These are phyloP conservation scores for Picochlorum sp. DNA, from an alignment of 139 green algal species.

Conservation along the genomic window DNA sequence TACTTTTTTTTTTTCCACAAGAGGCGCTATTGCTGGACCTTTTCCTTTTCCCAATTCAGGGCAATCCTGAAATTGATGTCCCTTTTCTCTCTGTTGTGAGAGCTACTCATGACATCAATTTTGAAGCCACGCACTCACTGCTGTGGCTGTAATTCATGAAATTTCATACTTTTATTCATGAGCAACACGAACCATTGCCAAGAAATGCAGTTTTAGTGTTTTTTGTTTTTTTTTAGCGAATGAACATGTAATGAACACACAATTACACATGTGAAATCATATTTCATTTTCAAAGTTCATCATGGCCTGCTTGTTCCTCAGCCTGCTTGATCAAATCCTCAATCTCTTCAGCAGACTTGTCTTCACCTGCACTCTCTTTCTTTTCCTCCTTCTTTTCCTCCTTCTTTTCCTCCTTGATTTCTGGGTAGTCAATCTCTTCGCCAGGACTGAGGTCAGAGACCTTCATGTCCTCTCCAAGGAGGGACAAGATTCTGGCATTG, in stretches of 20 bases:
- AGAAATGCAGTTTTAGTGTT: conserved; percentile 5
- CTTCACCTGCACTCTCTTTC: not conserved
- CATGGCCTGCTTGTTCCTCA: not conserved
- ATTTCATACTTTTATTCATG: too few species aligned
- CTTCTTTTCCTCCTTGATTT: conserved; percentile 5
- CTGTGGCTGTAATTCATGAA: too few species aligned
- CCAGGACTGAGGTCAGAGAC: not conserved
- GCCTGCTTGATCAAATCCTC: conserved; percentile 6
- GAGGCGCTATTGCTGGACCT: too few species aligned
- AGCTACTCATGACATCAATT: too few species aligned
- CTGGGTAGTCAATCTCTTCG: conserved; percentile 8
- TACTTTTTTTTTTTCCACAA: too few species aligned
- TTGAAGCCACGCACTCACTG: too few species aligned
- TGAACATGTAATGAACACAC: not conserved
- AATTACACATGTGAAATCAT: not conserved
- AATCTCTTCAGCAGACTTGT: not conserved
- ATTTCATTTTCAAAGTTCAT: conserved; percentile 11
- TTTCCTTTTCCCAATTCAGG: too few species aligned
- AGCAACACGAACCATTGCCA: too few species aligned
- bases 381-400: too few species aligned
- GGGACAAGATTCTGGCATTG: conserved; percentile 3
- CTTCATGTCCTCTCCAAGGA: conserved; percentile 2
- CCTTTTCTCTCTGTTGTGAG: too few species aligned
- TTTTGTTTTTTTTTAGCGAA: too few species aligned
- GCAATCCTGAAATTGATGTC: too few species aligned